These are phyloP conservation scores for Coniochaeta sp. DNA, from an alignment of 2,329 filamentous ascomycete genomes.

Conservation along the genomic window DNA sequence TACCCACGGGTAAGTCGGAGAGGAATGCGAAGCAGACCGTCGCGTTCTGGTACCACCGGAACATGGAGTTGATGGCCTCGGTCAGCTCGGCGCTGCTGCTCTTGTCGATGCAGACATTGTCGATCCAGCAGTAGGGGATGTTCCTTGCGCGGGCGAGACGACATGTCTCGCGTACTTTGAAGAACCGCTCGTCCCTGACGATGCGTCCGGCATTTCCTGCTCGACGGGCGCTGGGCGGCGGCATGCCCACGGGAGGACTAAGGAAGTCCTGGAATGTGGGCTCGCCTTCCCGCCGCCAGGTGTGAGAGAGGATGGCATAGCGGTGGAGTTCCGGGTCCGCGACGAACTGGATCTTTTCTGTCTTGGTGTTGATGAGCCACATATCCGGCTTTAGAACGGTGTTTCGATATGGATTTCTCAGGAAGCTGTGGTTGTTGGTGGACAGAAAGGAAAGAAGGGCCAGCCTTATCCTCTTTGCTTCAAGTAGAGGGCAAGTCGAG, in stretches of 20 bases:
- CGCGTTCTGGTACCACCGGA: not conserved
- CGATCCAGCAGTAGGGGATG: conserved; percentile 8
- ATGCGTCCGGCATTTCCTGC: conserved; percentile 5
- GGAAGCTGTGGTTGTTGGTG: too few species aligned
- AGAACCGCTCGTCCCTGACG: not conserved
- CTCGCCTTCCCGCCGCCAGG: conserved; percentile 4
- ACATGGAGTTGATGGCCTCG: conserved; percentile 3
- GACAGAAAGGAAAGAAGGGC: not conserved
- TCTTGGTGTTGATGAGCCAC: not conserved
- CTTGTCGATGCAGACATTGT: conserved; percentile 1
- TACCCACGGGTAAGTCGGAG: not conserved
- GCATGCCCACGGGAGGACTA: not conserved
- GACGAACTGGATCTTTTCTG: not conserved
- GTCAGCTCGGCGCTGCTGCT: not conserved
- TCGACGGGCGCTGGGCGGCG: not conserved
- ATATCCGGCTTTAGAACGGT: not conserved
- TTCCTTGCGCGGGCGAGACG: not conserved
- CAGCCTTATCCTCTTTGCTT: not conserved
- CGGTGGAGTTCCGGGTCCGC: not conserved
- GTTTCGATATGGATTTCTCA: too few species aligned
- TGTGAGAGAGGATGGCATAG: conserved; percentile 9
- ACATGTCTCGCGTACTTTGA: not conserved
- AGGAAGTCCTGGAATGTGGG: conserved; percentile 4
- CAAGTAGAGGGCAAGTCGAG: not conserved
- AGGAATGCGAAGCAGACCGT: not conserved